Conservation (phyloP, 305 asterid genomes). For the Rubia balearica region DNA sequence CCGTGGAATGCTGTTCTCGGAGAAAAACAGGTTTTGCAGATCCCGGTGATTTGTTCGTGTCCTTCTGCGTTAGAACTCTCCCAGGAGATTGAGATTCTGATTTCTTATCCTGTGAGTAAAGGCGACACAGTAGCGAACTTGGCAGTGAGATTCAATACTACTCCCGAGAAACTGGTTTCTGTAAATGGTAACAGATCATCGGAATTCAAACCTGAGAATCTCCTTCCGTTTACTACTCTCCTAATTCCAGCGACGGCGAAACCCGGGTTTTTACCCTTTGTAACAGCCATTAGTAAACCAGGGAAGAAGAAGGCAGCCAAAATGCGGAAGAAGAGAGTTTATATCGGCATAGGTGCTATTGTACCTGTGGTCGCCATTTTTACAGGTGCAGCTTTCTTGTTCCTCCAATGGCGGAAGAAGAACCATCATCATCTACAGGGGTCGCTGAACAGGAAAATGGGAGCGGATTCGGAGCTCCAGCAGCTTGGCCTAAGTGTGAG, state of each 20-base stretch:
- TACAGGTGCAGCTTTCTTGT: conserved; percentile 32
- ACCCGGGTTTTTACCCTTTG: conserved; percentile 8
- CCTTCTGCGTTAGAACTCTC: conserved; percentile 27
- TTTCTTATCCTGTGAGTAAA: conserved; percentile 47
- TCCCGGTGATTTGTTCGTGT: conserved; percentile 52
- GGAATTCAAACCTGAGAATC: conserved; percentile 22
- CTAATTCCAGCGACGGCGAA: conserved; percentile 27
- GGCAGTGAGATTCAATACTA: conserved; percentile 34
- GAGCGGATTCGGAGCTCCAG: conserved; percentile 47
- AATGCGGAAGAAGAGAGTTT: conserved; percentile 42
- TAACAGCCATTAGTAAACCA: conserved; percentile 17
- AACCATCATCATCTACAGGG: background rate
- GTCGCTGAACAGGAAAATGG: conserved; percentile 19
- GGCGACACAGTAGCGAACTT: conserved; percentile 37
- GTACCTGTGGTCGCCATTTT: conserved; percentile 30
- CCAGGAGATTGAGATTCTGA: conserved; percentile 22
- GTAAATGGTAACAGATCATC: conserved; percentile 27
- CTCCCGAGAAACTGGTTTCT: conserved; percentile 30
- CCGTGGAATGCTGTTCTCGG: conserved; percentile 24
- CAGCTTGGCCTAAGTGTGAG: conserved; percentile 57
- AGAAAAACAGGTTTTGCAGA: conserved; percentile 22
- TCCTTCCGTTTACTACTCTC: conserved; percentile 36
- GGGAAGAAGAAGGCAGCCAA: conserved; percentile 26
- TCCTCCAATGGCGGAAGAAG: conserved; percentile 26
- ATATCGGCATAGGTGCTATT: conserved; percentile 29